These are phyloP conservation scores for Micractinium sp. DNA, from an alignment of 139 green algal species.

Conservation along the genomic window DNA sequence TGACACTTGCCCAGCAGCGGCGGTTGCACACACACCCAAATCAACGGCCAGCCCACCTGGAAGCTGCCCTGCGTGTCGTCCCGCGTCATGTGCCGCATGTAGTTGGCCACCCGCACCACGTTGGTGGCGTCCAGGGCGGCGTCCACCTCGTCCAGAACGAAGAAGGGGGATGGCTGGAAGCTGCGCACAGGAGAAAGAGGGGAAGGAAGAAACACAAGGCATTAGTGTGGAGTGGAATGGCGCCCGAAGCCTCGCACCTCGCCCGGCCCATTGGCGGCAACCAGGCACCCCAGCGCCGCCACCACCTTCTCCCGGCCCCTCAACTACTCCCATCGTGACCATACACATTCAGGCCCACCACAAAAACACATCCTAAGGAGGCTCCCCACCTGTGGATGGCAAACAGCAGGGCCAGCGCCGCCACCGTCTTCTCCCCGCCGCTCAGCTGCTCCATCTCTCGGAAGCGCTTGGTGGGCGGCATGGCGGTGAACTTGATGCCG, in stretches of 20 bases:
- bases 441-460: slow-evolving; percentile 97
- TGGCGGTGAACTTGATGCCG: slow-evolving; percentile 95
- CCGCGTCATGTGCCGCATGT: slow-evolving; percentile 84
- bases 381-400: slow-evolving; percentile 83
- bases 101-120: slow-evolving; percentile 90
- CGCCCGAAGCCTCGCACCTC: too few species aligned
- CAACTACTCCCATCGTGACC: too few species aligned
- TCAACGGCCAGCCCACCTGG: too few species aligned
- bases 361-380: too few species aligned
- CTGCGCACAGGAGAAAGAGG: neutral
- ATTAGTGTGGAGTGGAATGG: too few species aligned
- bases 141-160: slow-evolving; percentile 97
- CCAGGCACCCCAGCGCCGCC: too few species aligned
- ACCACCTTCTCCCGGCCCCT: too few species aligned
- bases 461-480: slow-evolving; percentile 97
- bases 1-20: too few species aligned
- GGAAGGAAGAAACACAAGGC: neutral
- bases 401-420: slow-evolving; percentile 96
- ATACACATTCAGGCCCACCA: too few species aligned
- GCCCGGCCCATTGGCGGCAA: too few species aligned
- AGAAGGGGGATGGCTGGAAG: slow-evolving; percentile 94
- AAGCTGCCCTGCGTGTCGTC: slow-evolving; percentile 35
- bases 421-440: slow-evolving; percentile 90
- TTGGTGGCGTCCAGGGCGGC: slow-evolving; percentile 96
- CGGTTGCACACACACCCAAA: too few species aligned